Base-by-base conservation (phyloP, 2,329 filamentous ascomycete species). In the Trichoderma lentiforme region DNA sequence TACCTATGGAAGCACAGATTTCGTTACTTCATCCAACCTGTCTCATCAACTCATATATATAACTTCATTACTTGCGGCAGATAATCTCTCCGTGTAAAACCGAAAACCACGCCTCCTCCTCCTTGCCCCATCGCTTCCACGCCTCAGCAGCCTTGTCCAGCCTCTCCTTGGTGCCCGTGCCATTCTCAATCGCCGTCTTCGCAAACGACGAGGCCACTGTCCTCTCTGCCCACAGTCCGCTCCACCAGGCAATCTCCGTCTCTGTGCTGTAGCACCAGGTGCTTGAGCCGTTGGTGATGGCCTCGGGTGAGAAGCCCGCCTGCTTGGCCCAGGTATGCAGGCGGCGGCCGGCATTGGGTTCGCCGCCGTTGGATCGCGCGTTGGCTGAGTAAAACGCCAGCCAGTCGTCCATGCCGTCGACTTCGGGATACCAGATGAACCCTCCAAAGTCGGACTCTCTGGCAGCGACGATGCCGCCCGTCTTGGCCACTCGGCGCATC, bases 401-500 rank as follows among this genome's bases (percentile, higher is more conserved):
- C 76, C 76, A 77, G 18, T 53, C 63, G 14, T 73, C 61, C 60
- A 78, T 74, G 58, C 74, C 75, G 11, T 68, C 72, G 8, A 73
- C 58, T 11, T 70, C 71, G 3, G 78, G 78, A 15, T 77, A 76
- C 74, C 76, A 79, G 3, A 74, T 26, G 51, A 76, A 74, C 18
- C 72, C 58, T 4, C 68, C 74, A 28, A 71, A 73, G 66, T 77
- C 77, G 6, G 76, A 73, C 64, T 77, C 76, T 39, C 77, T 81
- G 6, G 74, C 74, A 6, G 76, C 83, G 0, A 84, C 76, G 15
- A 85, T 73, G 26, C 83, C 84, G 3, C 83, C 83, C 0, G 80
- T 78, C 74, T 79, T 83, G 9, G 82, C 75, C 0, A 85, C 81
- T 0, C 84, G 78, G 3, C 80, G 77, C 78, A 84, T 83, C 75